A percentile compares a stretch with the other conserved stretches of the same genome.
These are phyloP conservation scores for Epithele typhae DNA, from an alignment of 768 basidiomycete genomes.

Conservation along the genomic window DNA sequence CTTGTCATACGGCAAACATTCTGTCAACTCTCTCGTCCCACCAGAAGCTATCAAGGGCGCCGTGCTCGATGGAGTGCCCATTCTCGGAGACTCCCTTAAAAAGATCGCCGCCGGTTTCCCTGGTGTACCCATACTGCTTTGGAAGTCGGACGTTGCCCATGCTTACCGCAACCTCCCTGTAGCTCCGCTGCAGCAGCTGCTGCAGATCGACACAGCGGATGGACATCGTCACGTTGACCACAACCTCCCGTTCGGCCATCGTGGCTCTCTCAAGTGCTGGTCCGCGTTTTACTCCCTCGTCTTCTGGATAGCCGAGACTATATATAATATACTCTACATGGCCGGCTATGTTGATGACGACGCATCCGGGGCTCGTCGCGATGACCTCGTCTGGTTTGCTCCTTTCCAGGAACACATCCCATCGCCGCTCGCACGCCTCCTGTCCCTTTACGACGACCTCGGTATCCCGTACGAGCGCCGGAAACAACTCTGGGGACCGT, in stretches of 20 bases:
- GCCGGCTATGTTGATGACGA: constrained; percentile 34
- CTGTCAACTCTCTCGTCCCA: constrained; percentile 29
- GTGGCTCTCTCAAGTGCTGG: too few relatives aligned
- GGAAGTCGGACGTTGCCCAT: constrained; percentile 20
- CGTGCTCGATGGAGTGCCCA: constrained; percentile 5
- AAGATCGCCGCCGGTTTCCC: background rate
- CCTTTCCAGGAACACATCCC: too few relatives aligned
- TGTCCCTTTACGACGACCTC: constrained; percentile 37
- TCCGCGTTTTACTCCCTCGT: constrained; percentile 26
- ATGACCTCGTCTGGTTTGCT: constrained; percentile 15
- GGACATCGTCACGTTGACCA: constrained; percentile 27
- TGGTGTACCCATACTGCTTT: constrained; percentile 7
- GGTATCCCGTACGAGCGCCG: constrained; percentile 33
- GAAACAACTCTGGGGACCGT: constrained; percentile 35
- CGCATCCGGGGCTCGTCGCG: constrained; percentile 20
- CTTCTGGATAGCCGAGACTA: constrained; percentile 32
- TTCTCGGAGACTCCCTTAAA: constrained; percentile 4
- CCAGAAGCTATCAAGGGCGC: background rate
- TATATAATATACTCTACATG: constrained; percentile 16
- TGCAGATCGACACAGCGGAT: constrained; percentile 31
- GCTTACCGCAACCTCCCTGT: constrained; percentile 24
- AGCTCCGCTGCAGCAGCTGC: constrained; percentile 27
- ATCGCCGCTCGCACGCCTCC: too few relatives aligned
- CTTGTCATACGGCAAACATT: constrained; percentile 31
- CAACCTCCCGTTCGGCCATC: constrained; percentile 3